A percentile compares a stretch with the other conserved stretches of the same genome.
Evolutionary conservation across 257 asterid genomes (phyloP).

Genomic region (Gentiana straminea): DNA sequence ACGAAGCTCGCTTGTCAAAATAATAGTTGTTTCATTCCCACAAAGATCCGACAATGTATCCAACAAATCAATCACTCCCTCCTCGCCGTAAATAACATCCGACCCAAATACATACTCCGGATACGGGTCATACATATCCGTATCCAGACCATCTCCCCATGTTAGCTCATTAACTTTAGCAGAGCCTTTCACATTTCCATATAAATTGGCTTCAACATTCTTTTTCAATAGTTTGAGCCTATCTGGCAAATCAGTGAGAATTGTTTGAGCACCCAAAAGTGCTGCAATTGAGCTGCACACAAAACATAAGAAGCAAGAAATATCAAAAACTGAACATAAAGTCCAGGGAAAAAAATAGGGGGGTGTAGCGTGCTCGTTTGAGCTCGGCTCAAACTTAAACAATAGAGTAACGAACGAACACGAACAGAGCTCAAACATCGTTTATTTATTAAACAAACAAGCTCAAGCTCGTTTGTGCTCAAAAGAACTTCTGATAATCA

Average conservation of each 20-base stretch:
- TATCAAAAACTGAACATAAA: background rate
- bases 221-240: constrained; percentile 69
- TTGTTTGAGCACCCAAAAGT: constrained; percentile 71
- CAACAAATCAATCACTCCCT: constrained; percentile 69
- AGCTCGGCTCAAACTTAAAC: too few species aligned
- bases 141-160: constrained; percentile 70
- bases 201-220: constrained; percentile 68
- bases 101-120: constrained; percentile 92
- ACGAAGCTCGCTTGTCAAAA: constrained; percentile 94
- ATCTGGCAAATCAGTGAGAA: constrained; percentile 85
- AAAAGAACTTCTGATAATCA: too few species aligned
- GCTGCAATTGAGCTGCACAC: constrained; percentile 78
- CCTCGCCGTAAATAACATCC: constrained; percentile 83
- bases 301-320: constrained; percentile 4
- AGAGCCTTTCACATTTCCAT: constrained; percentile 67
- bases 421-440: too few species aligned
- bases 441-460: too few species aligned
- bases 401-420: too few species aligned
- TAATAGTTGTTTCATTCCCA: constrained; percentile 62
- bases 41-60: constrained; percentile 56
- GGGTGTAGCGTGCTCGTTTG: too few species aligned
- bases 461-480: too few species aligned
- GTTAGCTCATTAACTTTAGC: constrained; percentile 67
- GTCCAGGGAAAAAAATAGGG: too few species aligned
- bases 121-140: constrained; percentile 34